Percentiles rank a stretch among this genome's conserved stretches.
phyloP scores from a whole-genome alignment of 2,329 filamentous ascomycete genomes.

The Verticillium longisporum region DNA sequence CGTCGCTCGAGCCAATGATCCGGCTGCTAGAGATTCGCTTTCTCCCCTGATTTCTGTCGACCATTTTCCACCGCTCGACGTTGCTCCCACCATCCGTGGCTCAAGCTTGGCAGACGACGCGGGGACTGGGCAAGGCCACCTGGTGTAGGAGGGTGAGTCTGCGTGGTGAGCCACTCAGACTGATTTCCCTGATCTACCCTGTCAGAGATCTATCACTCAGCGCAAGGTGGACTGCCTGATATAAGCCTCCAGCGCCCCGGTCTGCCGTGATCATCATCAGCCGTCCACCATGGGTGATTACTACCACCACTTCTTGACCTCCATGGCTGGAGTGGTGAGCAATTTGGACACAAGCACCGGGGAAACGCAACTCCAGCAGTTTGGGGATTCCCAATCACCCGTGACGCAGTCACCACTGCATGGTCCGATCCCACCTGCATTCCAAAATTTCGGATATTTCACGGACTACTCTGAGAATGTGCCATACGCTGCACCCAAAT shows the following conservation, averaged over 20 bases:
- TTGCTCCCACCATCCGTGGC: not conserved
- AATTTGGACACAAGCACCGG: slow-evolving; percentile 30
- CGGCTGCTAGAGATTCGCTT: not conserved
- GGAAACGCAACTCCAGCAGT: slow-evolving; percentile 29
- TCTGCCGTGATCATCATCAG: not conserved
- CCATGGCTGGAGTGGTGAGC: slow-evolving; percentile 37
- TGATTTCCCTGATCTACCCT: not conserved
- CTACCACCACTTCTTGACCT: slow-evolving; percentile 49
- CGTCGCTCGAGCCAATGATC: not conserved
- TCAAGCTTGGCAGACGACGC: not conserved
- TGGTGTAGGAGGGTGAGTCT: not conserved
- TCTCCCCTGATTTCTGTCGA: not conserved
- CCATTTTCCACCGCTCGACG: not conserved
- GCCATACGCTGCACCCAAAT: slow-evolving; percentile 39
- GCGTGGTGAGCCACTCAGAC: not conserved
- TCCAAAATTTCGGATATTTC: slow-evolving; percentile 42
- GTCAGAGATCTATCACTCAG: not conserved
- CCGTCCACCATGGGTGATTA: slow-evolving; percentile 43
- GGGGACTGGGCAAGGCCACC: no score
- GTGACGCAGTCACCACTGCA: slow-evolving; percentile 11
- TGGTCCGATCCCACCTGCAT: slow-evolving; percentile 31
- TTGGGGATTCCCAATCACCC: slow-evolving; percentile 22
- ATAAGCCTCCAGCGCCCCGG: not conserved
- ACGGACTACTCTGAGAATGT: slow-evolving; percentile 42
- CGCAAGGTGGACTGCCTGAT: no score